phyloP scores from a whole-genome alignment of 1,139 yeast species.

The Petasospora fabianii region DNA sequence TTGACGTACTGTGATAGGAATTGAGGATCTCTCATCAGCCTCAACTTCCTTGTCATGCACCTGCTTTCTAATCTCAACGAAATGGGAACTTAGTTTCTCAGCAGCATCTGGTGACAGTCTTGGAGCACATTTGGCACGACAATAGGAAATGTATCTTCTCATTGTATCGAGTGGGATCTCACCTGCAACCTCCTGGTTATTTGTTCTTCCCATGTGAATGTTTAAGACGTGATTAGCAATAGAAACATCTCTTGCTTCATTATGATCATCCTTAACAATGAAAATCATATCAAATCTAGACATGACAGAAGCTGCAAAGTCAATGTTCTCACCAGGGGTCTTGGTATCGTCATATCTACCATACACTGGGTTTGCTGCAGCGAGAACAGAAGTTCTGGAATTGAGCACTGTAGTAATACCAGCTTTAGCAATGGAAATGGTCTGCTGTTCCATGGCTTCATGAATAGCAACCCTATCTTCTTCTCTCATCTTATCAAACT shows the following conservation, averaged over 20 bases:
- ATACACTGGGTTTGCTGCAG: constrained; percentile 96
- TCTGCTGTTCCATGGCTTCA: constrained; percentile 99
- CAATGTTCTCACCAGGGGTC: constrained; percentile 97
- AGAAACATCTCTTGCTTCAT: constrained; percentile 77
- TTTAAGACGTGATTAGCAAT: constrained; percentile 95
- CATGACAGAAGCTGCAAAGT: constrained; percentile 92
- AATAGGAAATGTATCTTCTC: constrained; percentile 90
- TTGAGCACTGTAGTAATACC: constrained; percentile 96
- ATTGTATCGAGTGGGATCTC: constrained; percentile 88
- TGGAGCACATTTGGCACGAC: constrained; percentile 90
- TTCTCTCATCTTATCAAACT: constrained; percentile 98
- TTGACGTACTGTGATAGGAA: constrained; percentile 97
- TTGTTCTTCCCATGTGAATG: constrained; percentile 76
- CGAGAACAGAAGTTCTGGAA: constrained; percentile 92
- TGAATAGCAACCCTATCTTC: constrained; percentile 98
- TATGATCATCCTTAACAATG: constrained; percentile 93
- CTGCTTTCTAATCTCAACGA: constrained; percentile 83
- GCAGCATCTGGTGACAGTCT: constrained; percentile 86
- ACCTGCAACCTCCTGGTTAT: constrained; percentile 55
- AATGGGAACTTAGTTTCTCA: constrained; percentile 88
- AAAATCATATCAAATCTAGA: constrained; percentile 99
- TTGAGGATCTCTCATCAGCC: constrained; percentile 86
- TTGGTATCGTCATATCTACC: constrained; percentile 96
- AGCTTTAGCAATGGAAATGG: constrained; percentile 98
- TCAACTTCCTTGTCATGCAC: constrained; percentile 78